Percentiles rank a stretch among this genome's conserved stretches.
These are phyloP conservation scores for Panicum miliaceum DNA, from an alignment of 176 grass and related monocot species.

Conservation along the genomic window DNA sequence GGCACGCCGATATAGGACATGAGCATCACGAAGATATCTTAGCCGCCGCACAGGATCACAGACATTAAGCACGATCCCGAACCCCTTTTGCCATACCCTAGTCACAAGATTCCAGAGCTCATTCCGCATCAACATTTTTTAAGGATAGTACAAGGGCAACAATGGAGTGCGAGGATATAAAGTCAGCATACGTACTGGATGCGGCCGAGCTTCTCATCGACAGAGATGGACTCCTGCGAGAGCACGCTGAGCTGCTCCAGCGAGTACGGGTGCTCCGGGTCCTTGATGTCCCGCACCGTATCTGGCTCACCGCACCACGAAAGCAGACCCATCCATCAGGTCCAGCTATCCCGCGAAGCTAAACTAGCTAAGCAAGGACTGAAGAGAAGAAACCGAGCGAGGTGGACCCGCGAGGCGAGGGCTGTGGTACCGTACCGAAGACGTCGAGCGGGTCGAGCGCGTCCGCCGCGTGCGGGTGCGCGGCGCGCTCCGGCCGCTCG, in stretches of 20 bases:
- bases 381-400: background rate
- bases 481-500: slow-evolving; percentile 67
- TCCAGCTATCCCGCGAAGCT: background rate
- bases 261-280: slow-evolving; percentile 99
- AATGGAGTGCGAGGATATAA: background rate
- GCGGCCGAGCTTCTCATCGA: slow-evolving; percentile 91
- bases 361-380: background rate
- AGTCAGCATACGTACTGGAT: slow-evolving; percentile 69
- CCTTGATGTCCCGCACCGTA: slow-evolving; percentile 97
- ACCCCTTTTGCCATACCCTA: background rate
- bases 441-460: slow-evolving; percentile 70
- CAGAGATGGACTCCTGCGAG: slow-evolving; percentile 82
- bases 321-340: background rate
- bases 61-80: background rate
- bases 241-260: slow-evolving; percentile 99
- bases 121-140: background rate
- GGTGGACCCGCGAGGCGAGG: background rate
- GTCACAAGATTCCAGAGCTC: background rate
- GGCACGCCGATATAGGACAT: background rate
- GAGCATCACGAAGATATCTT: background rate
- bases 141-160: background rate
- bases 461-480: slow-evolving; percentile 59
- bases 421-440: slow-evolving; percentile 55
- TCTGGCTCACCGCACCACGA: slow-evolving; percentile 41
- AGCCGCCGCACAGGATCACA: background rate